Percentiles rank a stretch among this genome's conserved stretches.
These are phyloP conservation scores for Brassica nigra DNA, from an alignment of 345 rosid genomes.

Conservation along the genomic window DNA sequence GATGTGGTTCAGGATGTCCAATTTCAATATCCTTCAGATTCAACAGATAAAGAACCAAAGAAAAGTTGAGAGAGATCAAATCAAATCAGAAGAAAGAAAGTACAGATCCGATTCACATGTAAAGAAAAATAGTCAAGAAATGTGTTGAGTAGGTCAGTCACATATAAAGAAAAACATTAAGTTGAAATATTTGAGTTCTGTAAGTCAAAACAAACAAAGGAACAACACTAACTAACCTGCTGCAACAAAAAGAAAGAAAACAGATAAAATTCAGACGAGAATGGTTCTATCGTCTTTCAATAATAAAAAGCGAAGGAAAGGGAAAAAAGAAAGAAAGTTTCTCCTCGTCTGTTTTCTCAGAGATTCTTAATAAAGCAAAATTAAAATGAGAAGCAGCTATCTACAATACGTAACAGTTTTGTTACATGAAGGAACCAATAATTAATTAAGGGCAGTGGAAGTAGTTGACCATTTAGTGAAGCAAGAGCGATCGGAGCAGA, in stretches of 20 bases:
- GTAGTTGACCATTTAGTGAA: background rate
- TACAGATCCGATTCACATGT: background rate
- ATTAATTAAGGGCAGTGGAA: background rate
- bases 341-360: background rate
- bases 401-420: background rate
- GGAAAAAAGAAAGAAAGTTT: background rate
- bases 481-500: background rate
- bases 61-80: background rate
- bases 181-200: background rate
- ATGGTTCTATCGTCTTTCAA: background rate
- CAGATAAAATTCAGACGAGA: background rate
- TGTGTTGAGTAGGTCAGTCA: background rate
- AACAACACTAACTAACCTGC: background rate
- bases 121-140: background rate
- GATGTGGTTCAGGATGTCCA: background rate
- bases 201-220: background rate
- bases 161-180: background rate
- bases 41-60: background rate
- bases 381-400: background rate
- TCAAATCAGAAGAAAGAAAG: slow-evolving; percentile 1
- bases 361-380: background rate
- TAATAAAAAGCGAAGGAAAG: background rate
- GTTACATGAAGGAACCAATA: background rate
- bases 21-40: background rate
- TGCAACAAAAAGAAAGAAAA: background rate